Base-by-base conservation (phyloP, 352 stramenopile species). In the Blastocystis sp. region DNA sequence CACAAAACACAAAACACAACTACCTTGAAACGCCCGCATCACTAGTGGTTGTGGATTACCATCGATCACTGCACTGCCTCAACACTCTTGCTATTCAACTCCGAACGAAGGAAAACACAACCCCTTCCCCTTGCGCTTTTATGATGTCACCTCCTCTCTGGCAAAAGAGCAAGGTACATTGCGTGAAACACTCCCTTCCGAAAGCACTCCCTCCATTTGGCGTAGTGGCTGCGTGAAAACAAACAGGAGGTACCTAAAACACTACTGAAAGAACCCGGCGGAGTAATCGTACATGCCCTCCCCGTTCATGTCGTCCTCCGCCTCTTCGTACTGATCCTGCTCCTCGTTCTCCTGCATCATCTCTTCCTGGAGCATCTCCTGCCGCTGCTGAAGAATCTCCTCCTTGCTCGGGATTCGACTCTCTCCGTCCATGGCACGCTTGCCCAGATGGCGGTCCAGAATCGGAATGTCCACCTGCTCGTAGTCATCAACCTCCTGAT, bases 1-100 rank as follows among this genome's bases (percentile, higher is more conserved):
- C 9, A 69, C n/a, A 23, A 7, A 23, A 69, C 62, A 69, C 62
- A 69, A 69, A 69, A 69, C 62, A 69, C 62, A 69, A 69, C 62
- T 11, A 41, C 62, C 0, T 17, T 69, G 62, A 69, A 69, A 69
- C 62, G 62, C 7, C 21, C 34, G 10, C 62, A 41, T n/a, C 28
- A 69, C 21, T 69, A 1, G 62, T 0, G 62, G 17, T n/a, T 7
- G 17, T 69, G 0, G 7, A 11, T 69, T n/a, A 69, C 34, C 62
- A 69, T 38, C 10, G 34, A 41, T 38, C 17, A 69, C 62, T 38
- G 28, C 28, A 69, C 10, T 69, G 17, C 21, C 62, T 69, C 7
- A 11, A 69, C 62, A 41, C 10, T 69, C 34, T 21, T 7, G 10
- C 62, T 11, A 69, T 62, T 62, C 17, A n/a, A 62, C 59, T 62